These are phyloP conservation scores for Cercophora samala DNA, from an alignment of 495 filamentous ascomycete species.

Conservation along the genomic window DNA sequence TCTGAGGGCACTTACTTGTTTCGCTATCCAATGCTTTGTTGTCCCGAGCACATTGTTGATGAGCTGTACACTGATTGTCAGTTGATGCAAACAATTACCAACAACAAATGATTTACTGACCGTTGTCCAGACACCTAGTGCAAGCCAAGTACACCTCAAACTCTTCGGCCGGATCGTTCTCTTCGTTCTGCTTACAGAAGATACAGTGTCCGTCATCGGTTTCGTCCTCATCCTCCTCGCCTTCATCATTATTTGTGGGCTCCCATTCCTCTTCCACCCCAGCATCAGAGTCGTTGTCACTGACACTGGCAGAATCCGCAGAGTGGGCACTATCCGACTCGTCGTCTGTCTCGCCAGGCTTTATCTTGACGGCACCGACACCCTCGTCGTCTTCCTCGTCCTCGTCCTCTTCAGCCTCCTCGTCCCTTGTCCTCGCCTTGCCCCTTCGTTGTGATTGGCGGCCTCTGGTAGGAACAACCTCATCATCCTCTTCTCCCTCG, in stretches of 20 bases:
- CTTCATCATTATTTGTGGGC: conserved; percentile 65
- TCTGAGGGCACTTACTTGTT: conserved; percentile 29
- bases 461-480: conserved; percentile 9
- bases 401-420: conserved; percentile 45
- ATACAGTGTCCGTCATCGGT: conserved; percentile 65
- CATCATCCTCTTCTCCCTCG: conserved; percentile 42
- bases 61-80: conserved; percentile 59
- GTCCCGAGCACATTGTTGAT: conserved; percentile 88
- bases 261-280: conserved; percentile 47
- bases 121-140: conserved; percentile 78
- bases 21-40: conserved; percentile 60
- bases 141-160: conserved; percentile 85
- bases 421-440: conserved; percentile 34
- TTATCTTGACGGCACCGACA: conserved; percentile 72
- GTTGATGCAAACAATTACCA: conserved; percentile 29
- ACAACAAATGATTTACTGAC: conserved; percentile 52
- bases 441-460: conserved; percentile 36
- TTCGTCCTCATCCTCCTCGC: conserved; percentile 59
- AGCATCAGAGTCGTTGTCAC: conserved; percentile 41
- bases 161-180: conserved; percentile 80
- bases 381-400: conserved; percentile 57
- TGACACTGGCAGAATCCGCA: conserved; percentile 23
- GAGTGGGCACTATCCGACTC: conserved; percentile 35
- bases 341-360: conserved; percentile 52
- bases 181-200: conserved; percentile 79